These are phyloP conservation scores for Metroxylon sagu DNA, from an alignment of 176 grass and related monocot species.

Conservation along the genomic window DNA sequence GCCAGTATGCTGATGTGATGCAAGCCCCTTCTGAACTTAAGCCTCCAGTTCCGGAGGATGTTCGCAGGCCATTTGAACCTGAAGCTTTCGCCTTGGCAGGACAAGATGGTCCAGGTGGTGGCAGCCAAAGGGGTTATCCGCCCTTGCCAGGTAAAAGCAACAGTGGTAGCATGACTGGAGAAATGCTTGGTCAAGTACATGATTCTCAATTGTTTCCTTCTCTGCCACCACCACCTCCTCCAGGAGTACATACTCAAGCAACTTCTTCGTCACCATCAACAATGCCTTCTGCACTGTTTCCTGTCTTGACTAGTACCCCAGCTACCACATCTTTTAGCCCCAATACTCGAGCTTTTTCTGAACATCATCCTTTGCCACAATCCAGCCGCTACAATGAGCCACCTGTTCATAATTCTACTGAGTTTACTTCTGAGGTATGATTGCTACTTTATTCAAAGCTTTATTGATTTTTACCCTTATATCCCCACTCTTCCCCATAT, in stretches of 20 bases:
- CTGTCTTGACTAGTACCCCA: constrained; percentile 35
- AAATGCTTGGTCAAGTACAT: neutral
- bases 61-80: neutral
- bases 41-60: neutral
- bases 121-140: neutral
- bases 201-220: constrained; percentile 1
- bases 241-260: constrained; percentile 14
- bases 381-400: constrained; percentile 22
- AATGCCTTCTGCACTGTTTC: constrained; percentile 41
- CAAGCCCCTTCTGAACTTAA: constrained; percentile 3
- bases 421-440: neutral
- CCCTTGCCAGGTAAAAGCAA: neutral
- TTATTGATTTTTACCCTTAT: neutral
- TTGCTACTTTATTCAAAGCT: neutral
- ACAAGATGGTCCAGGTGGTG: neutral
- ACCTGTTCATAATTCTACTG: neutral
- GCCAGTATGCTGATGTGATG: neutral
- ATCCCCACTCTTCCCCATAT: neutral
- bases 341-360: constrained; percentile 18
- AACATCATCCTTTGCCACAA: constrained; percentile 24
- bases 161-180: neutral
- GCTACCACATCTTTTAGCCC: constrained; percentile 13
- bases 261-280: constrained; percentile 14
- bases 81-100: neutral
- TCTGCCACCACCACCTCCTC: constrained; percentile 17